Percentiles rank a stretch among this genome's conserved stretches.
Evolutionary conservation across 148 eudicot genomes (phyloP).

Genomic region (Polygonum aviculare): DNA sequence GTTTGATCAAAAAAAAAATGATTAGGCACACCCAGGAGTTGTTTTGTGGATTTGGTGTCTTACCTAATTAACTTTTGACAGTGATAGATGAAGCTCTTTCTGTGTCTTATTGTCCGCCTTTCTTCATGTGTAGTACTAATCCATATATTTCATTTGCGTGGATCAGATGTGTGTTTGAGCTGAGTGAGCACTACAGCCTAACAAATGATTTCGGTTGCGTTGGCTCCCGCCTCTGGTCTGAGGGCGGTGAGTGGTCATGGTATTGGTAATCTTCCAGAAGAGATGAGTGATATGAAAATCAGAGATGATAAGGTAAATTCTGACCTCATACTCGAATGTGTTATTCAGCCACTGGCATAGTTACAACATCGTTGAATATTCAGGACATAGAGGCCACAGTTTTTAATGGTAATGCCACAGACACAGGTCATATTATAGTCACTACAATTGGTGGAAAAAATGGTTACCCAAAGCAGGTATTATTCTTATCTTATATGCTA

Average conservation of each 20-base stretch:
- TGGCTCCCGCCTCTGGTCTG: constrained; percentile 37
- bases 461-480: constrained; percentile 89
- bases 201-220: constrained; percentile 47
- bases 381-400: constrained; percentile 72
- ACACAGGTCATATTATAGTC: constrained; percentile 75
- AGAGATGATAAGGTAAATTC: constrained; percentile 57
- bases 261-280: constrained; percentile 61
- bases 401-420: constrained; percentile 75
- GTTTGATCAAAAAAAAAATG: too few species aligned
- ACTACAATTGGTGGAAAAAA: constrained; percentile 70
- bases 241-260: constrained; percentile 38
- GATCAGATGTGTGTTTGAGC: not conserved
- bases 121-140: not conserved
- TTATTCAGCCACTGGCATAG: not conserved
- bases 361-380: not conserved
- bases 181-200: not conserved
- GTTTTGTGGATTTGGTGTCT: too few species aligned
- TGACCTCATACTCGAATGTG: not conserved
- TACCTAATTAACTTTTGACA: not conserved
- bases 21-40: too few species aligned
- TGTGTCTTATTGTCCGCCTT: not conserved
- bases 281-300: constrained; percentile 72
- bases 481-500: not conserved
- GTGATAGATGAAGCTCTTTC: not conserved
- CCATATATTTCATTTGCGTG: not conserved